Evolutionary conservation across 75 land plant genomes (phyloP).

Genomic region (Picea glauca): DNA sequence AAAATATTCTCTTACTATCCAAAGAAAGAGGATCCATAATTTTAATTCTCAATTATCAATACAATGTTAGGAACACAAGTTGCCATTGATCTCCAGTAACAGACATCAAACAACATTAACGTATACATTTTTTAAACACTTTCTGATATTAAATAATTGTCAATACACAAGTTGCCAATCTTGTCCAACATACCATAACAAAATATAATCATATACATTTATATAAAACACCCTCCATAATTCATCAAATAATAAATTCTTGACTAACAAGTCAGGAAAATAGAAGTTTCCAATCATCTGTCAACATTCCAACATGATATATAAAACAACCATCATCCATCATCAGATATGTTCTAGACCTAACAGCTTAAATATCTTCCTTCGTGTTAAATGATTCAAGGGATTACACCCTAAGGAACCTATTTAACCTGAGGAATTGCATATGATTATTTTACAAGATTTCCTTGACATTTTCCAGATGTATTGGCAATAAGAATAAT

Average conservation of each 20-base stretch:
- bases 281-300: not conserved
- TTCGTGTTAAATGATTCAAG: not conserved
- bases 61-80: too few species aligned
- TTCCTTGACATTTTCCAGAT: not conserved
- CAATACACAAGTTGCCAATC: too few species aligned
- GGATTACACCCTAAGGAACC: not conserved
- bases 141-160: too few species aligned
- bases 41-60: too few species aligned
- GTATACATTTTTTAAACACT: too few species aligned
- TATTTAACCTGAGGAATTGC: not conserved
- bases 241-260: not conserved
- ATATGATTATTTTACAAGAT: not conserved
- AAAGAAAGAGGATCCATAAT: too few species aligned
- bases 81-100: too few species aligned
- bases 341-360: not conserved
- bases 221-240: not conserved
- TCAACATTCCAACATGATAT: not conserved
- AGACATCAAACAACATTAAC: too few species aligned
- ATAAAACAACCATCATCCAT: not conserved
- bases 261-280: not conserved
- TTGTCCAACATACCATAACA: too few species aligned
- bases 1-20: too few species aligned
- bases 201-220: not conserved
- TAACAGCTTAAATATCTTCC: not conserved
- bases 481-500: not conserved